Conservation (phyloP, 177 flowering plant genomes). For the Vitis hybrid region DNA sequence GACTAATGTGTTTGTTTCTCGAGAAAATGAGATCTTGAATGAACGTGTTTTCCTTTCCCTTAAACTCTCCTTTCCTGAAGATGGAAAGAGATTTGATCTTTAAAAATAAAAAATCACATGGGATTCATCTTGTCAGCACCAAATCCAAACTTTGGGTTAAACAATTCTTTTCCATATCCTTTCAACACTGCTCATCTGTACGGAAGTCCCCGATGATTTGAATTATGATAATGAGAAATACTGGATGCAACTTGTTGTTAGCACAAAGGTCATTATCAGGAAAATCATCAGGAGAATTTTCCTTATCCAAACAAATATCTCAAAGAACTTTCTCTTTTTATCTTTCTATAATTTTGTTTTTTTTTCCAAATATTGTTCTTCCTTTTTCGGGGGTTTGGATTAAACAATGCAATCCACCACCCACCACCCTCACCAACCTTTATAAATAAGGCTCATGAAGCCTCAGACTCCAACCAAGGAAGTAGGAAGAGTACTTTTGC, state of each 20-base stretch:
- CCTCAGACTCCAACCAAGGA: constrained; percentile 17
- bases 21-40: no score
- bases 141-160: no score
- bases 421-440: constrained; percentile 5
- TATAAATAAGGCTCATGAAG: constrained; percentile 33
- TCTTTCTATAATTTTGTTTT: not conserved
- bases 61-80: no score
- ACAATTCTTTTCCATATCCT: not conserved
- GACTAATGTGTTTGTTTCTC: no score
- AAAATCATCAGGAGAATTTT: constrained; percentile 29
- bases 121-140: no score
- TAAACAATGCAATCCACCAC: constrained; percentile 19
- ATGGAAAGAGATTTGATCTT: no score
- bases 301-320: constrained; percentile 46
- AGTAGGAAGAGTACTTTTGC: no score
- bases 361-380: not conserved
- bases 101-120: no score
- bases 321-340: constrained; percentile 19
- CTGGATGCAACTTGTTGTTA: constrained; percentile 20
- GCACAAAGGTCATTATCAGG: constrained; percentile 28
- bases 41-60: no score
- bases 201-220: constrained; percentile 7
- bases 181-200: constrained; percentile 1
- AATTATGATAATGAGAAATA: not conserved
- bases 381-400: constrained; percentile 9